phyloP scores from a whole-genome alignment of 177 flowering plant species.

The Vitis hybrid region DNA sequence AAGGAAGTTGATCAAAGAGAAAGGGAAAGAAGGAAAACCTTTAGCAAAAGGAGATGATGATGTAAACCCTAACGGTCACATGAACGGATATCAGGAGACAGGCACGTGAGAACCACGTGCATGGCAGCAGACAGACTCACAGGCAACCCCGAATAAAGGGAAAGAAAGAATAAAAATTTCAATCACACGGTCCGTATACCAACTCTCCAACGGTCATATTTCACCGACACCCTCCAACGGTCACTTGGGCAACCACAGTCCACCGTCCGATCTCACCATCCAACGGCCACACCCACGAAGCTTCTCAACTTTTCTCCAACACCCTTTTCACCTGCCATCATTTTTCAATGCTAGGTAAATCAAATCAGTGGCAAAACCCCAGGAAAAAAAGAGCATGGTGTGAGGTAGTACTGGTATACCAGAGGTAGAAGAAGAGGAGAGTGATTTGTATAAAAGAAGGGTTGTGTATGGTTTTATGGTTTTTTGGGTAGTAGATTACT shows the following conservation, averaged over 20 bases:
- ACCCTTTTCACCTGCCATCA: conserved; percentile 20
- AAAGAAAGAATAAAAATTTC: conserved; percentile 2
- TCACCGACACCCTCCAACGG: conserved; percentile 56
- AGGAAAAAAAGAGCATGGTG: background rate
- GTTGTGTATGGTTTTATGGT: conserved; percentile 11
- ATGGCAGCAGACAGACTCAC: background rate
- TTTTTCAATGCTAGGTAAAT: conserved; percentile 15
- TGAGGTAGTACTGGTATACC: conserved; percentile 9
- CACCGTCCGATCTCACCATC: conserved; percentile 45
- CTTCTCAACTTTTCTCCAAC: conserved; percentile 7
- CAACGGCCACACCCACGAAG: conserved; percentile 25
- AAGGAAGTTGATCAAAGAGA: background rate
- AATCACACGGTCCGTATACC: conserved; percentile 32
- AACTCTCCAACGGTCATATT: conserved; percentile 63
- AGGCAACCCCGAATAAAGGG: background rate
- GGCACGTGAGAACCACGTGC: conserved; percentile 40
- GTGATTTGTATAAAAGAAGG: background rate
- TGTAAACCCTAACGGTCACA: conserved; percentile 24
- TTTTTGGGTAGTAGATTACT: conserved; percentile 21
- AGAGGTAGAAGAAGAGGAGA: conserved; percentile 2
- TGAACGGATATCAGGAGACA: conserved; percentile 32
- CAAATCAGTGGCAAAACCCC: conserved; percentile 21
- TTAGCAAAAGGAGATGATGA: background rate
- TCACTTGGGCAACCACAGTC: conserved; percentile 29
- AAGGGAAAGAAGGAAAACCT: background rate